phyloP scores from a whole-genome alignment of 1,284 basidiomycete species.

The Paramarasmius palmivorus region DNA sequence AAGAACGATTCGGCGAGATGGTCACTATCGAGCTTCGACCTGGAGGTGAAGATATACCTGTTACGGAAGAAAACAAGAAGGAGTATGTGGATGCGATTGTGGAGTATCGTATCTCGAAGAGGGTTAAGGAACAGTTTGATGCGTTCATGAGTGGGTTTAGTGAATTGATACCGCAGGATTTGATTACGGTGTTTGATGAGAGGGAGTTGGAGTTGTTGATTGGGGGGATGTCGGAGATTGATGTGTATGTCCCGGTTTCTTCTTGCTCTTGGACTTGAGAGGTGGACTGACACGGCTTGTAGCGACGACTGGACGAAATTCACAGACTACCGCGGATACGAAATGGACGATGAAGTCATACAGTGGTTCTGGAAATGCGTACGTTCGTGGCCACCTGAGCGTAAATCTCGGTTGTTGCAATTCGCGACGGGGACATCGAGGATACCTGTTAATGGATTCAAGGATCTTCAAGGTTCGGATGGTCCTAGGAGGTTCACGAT shows the following conservation, averaged over 20 bases:
- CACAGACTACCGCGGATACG: constrained; percentile 75
- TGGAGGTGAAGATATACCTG: constrained; percentile 77
- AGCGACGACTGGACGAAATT: constrained; percentile 80
- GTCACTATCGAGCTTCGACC: constrained; percentile 88
- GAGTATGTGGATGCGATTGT: constrained; percentile 91
- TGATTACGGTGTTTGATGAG: constrained; percentile 95
- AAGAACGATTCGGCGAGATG: constrained; percentile 94
- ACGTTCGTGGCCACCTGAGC: constrained; percentile 89
- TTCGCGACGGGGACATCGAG: constrained; percentile 93
- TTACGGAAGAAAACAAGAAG: constrained; percentile 94
- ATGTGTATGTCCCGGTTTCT: constrained; percentile 59
- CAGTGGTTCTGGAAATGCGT: constrained; percentile 99
- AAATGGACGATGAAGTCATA: constrained; percentile 84
- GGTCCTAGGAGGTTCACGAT: constrained; percentile 90
- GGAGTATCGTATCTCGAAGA: constrained; percentile 88
- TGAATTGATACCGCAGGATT: constrained; percentile 91
- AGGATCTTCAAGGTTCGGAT: constrained; percentile 92
- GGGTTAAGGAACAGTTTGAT: constrained; percentile 94
- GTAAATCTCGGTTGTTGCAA: constrained; percentile 86
- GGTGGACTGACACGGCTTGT: constrained; percentile 5
- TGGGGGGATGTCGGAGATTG: constrained; percentile 96
- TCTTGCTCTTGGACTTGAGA: constrained; percentile 5
- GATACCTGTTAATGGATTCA: constrained; percentile 93
- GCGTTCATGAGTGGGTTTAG: constrained; percentile 95
- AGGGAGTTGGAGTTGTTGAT: constrained; percentile 91